phyloP scores from a whole-genome alignment of 108 stramenopile species.

The Poteriospumella lacustris region DNA sequence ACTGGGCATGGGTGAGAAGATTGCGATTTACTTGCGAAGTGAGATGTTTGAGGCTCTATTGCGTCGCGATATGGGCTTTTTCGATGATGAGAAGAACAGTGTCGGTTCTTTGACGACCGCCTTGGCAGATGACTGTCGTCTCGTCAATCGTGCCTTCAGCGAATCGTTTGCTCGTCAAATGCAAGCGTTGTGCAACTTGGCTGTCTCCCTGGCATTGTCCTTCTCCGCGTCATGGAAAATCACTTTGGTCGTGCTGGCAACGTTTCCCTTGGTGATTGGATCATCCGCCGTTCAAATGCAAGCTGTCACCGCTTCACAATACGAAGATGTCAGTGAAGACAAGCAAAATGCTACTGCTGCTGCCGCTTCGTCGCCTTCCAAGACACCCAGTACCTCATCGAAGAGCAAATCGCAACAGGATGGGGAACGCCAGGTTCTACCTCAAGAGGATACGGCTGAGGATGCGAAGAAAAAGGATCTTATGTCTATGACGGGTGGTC shows the following conservation, averaged over 20 bases:
- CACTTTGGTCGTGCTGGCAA: not conserved
- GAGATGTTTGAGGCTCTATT: too few relatives aligned
- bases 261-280: not conserved
- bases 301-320: not conserved
- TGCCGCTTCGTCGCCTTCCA: too few relatives aligned
- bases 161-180: conserved; percentile 1
- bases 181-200: not conserved
- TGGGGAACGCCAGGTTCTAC: too few relatives aligned
- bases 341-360: too few relatives aligned
- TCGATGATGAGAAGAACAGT: not conserved
- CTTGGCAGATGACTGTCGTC: not conserved
- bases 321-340: not conserved
- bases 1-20: too few relatives aligned
- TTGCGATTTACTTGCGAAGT: too few relatives aligned
- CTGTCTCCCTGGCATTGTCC: not conserved
- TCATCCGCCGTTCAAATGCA: conserved; percentile 67
- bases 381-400: too few relatives aligned
- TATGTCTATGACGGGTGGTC: too few relatives aligned
- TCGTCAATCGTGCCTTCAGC: not conserved
- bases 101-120: not conserved
- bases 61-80: too few relatives aligned
- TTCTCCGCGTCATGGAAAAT: conserved; percentile 12
- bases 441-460: too few relatives aligned
- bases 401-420: too few relatives aligned
- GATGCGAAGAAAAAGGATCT: too few relatives aligned